A percentile compares a stretch with the other conserved stretches of the same genome.
Conservation (phyloP, 805 yeast species). For the Nakazawaea wyomingensis region DNA sequence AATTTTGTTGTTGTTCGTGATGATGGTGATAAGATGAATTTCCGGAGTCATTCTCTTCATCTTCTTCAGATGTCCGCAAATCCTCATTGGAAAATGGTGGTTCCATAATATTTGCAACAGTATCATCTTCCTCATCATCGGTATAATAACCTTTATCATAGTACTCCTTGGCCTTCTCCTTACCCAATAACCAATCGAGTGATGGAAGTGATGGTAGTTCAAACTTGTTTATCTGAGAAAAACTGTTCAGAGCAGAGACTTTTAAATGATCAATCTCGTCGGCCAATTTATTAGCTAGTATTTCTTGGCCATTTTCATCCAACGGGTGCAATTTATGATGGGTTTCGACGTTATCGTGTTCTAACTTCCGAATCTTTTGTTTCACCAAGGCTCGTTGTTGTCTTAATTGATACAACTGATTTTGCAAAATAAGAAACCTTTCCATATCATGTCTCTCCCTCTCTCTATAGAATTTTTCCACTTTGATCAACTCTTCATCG, state of each 20-base stretch:
- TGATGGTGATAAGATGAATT: neutral
- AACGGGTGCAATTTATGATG: neutral
- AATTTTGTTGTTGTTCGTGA: too few relatives aligned
- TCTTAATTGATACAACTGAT: constrained; percentile 59
- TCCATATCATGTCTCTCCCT: constrained; percentile 57
- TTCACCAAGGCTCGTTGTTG: constrained; percentile 39
- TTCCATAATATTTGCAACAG: neutral
- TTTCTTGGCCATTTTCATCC: neutral
- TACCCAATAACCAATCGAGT: constrained; percentile 28
- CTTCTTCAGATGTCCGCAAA: constrained; percentile 10
- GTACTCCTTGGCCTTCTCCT: constrained; percentile 28
- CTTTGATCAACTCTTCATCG: constrained; percentile 52
- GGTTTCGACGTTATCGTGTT: constrained; percentile 7
- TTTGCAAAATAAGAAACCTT: constrained; percentile 57
- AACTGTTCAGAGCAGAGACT: constrained; percentile 13
- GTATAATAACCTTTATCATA: constrained; percentile 28
- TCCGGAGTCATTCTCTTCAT: constrained; percentile 5
- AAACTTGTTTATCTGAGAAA: constrained; percentile 26
- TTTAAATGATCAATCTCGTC: constrained; percentile 3
- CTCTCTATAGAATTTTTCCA: constrained; percentile 54
- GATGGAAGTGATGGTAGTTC: constrained; percentile 39
- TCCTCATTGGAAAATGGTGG: neutral
- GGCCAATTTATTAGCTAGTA: neutral
- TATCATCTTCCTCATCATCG: constrained; percentile 15
- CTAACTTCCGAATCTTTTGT: constrained; percentile 7